Evolutionary conservation across 164 flowering plant species (phyloP), one percentile per base, ranked within the genome.

Genomic region (Umbellularia californica): DNA sequence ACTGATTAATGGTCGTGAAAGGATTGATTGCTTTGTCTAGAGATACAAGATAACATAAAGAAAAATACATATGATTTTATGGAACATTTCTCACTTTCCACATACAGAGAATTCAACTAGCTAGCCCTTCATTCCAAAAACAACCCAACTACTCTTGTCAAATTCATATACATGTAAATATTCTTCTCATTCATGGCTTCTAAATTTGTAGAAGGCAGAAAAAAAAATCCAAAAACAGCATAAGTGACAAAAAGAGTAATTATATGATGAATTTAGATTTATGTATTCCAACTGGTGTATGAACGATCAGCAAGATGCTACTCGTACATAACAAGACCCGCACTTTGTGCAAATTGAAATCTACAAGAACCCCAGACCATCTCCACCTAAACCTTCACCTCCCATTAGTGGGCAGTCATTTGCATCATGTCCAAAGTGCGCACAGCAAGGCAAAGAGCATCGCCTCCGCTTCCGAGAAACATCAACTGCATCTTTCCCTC

Each of bases 401-500:
- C 79, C 88, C 81, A 85, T 77, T 70, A 90, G 68, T 65, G 90
- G 88, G 74, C 94, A 92, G 58, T 87, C 87, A 62, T 82, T 47
- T 23, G 86, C 83, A 77, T 89, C 91, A 79, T 89, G 94, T 68
- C 89, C 93, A 82, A 84, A 86, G 70, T 88, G 95, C 68, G 89
- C 87, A 73, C 35, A 30, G 35, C 88, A 88, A 58, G 89, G 83
- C n/a, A 83, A 81, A 30, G 91, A 73, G 79, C 79, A 89, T 69
- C 79, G 90, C 74, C 86, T 85, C 13, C 86, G 81, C 73, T 86
- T 92, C 71, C 88, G 81, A 74, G 64, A 74, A 0, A 84, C 63
- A 63, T 90, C 91, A 66, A 79, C 35, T 5, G 83, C 83, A 77
- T 88, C 88, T 77, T 81, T 85, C 1, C 72, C 64, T 68, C 84